Conservation (phyloP, 2,329 filamentous ascomycete species). For the Chalara sp. region DNA sequence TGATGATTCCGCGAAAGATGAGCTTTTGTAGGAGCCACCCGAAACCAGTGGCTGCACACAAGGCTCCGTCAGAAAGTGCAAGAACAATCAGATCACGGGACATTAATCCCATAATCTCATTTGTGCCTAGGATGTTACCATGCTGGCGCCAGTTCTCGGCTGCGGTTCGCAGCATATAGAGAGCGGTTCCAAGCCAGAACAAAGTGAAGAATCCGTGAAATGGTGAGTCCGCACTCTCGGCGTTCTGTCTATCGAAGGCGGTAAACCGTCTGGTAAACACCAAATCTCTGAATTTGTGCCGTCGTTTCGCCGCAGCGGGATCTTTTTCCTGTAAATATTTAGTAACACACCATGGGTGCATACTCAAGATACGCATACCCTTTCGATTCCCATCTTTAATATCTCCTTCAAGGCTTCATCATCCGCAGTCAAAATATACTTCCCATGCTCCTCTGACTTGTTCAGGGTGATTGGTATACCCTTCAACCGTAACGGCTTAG, state of each 20-base stretch:
- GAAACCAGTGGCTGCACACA: constrained; percentile 60
- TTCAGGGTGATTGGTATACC: constrained; percentile 23
- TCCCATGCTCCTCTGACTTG: constrained; percentile 20
- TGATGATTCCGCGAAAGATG: constrained; percentile 51
- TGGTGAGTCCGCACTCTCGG: constrained; percentile 54
- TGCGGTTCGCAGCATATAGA: constrained; percentile 61
- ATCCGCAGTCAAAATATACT: constrained; percentile 23
- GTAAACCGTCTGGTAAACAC: constrained; percentile 70
- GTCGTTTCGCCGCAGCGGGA: constrained; percentile 16
- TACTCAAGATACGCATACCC: constrained; percentile 7
- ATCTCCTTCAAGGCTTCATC: constrained; percentile 21
- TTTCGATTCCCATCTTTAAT: constrained; percentile 18
- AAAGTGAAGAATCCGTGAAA: constrained; percentile 77
- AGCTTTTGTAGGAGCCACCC: constrained; percentile 59
- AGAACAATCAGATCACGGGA: constrained; percentile 47
- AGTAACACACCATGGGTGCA: background rate
- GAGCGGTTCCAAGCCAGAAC: constrained; percentile 65
- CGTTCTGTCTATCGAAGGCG: constrained; percentile 68
- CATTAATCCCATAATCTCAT: constrained; percentile 62
- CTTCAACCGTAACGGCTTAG: constrained; percentile 13
- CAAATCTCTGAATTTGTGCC: constrained; percentile 41
- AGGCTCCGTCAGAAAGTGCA: constrained; percentile 58
- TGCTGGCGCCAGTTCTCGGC: constrained; percentile 62
- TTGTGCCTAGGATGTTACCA: constrained; percentile 61
- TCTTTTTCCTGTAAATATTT: constrained; percentile 16